These are phyloP conservation scores for Aspergillus persii DNA, from an alignment of 2,329 filamentous ascomycete genomes.

Conservation along the genomic window DNA sequence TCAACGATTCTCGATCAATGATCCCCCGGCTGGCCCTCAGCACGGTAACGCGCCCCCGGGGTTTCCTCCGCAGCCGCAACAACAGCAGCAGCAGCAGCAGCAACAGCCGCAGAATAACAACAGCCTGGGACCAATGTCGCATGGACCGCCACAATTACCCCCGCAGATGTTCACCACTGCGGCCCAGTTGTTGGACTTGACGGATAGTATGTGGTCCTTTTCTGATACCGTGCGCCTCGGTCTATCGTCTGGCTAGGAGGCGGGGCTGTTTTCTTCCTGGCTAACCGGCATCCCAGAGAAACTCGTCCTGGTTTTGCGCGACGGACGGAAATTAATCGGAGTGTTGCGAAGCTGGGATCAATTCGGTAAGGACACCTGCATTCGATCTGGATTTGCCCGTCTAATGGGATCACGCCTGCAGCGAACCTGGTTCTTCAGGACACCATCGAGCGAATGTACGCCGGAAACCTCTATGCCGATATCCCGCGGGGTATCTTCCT, in stretches of 20 bases:
- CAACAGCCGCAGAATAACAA: constrained; percentile 16
- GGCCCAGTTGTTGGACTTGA: constrained; percentile 90
- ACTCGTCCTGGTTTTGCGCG: constrained; percentile 83
- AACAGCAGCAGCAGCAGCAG: constrained; percentile 7
- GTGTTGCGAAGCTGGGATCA: constrained; percentile 96
- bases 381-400: not conserved
- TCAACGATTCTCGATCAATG: constrained; percentile 34
- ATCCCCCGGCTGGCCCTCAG: constrained; percentile 27
- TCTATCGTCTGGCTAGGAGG: not conserved
- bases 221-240: not conserved
- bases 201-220: constrained; percentile 72
- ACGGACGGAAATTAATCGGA: constrained; percentile 90
- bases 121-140: constrained; percentile 29
- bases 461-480: constrained; percentile 73
- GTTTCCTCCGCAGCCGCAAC: constrained; percentile 20
- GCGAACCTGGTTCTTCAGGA: constrained; percentile 94
- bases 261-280: not conserved
- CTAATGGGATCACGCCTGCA: constrained; percentile 37
- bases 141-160: constrained; percentile 48
- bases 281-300: constrained; percentile 66
- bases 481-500: constrained; percentile 83
- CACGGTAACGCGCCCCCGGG: constrained; percentile 30
- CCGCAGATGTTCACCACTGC: constrained; percentile 99
- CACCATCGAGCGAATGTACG: constrained; percentile 85
- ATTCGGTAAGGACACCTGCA: constrained; percentile 66